Percentiles rank a stretch among this genome's conserved stretches.
Evolutionary conservation across 2,329 filamentous ascomycete genomes (phyloP).

Genomic region (Paracamarosporium sp.): DNA sequence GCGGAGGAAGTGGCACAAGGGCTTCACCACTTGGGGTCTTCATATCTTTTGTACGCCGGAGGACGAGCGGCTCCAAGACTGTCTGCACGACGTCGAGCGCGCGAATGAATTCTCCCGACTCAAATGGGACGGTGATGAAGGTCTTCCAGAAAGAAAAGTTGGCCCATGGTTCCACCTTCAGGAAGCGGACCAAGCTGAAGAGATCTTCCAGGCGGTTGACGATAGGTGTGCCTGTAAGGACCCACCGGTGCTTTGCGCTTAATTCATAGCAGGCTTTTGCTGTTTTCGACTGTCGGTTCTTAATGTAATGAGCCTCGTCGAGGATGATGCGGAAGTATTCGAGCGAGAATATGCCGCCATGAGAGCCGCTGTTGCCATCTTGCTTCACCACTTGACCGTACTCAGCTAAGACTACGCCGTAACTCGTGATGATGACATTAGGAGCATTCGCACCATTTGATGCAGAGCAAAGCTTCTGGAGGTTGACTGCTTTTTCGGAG

Average conservation of each 20-base stretch:
- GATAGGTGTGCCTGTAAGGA: constrained; percentile 92
- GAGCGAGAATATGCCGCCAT: constrained; percentile 81
- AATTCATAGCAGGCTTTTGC: constrained; percentile 94
- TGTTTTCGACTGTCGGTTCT: constrained; percentile 85
- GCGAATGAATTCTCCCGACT: constrained; percentile 91
- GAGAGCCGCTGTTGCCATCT: constrained; percentile 68
- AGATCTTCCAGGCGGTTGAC: constrained; percentile 95
- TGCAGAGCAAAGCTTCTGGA: constrained; percentile 79
- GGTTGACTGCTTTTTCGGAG: constrained; percentile 77
- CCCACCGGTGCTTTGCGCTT: constrained; percentile 85
- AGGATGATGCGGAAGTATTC: constrained; percentile 95
- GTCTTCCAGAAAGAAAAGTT: constrained; percentile 99
- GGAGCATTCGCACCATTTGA: constrained; percentile 78
- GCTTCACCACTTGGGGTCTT: constrained; percentile 86
- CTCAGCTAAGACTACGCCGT: constrained; percentile 89
- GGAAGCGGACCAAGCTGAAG: constrained; percentile 89
- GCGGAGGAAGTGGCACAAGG: constrained; percentile 81
- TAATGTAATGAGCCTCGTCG: constrained; percentile 95
- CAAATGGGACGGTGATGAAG: constrained; percentile 96
- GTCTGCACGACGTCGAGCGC: constrained; percentile 97
- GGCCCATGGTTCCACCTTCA: constrained; percentile 95
- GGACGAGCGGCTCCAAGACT: constrained; percentile 91
- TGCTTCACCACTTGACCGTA: constrained; percentile 76
- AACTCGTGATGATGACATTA: constrained; percentile 92
- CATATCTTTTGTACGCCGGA: constrained; percentile 97